phyloP scores from a whole-genome alignment of 2,329 filamentous ascomycete genomes.

The Didymosphaeria variabile region DNA sequence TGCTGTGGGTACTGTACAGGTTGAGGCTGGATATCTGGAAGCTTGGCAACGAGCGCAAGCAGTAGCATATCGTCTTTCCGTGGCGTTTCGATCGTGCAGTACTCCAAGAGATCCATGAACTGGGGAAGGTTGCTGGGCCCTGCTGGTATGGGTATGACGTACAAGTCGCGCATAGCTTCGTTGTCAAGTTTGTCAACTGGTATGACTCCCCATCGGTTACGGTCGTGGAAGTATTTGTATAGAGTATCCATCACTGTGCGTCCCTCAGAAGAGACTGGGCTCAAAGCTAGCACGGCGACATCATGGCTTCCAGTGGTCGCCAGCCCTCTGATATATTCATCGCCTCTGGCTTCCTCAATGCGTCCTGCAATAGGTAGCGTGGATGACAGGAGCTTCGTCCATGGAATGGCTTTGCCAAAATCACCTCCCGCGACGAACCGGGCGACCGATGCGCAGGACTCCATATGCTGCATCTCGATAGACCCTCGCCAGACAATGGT shows the following conservation, averaged over 20 bases:
- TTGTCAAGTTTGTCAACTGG: constrained; percentile 62
- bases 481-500: constrained; percentile 65
- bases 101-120: constrained; percentile 87
- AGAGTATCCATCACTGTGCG: constrained; percentile 74
- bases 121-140: constrained; percentile 76
- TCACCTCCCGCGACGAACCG: constrained; percentile 87
- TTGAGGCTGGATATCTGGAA: constrained; percentile 45
- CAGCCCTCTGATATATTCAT: constrained; percentile 89
- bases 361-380: constrained; percentile 77
- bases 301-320: constrained; percentile 85
- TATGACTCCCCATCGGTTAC: constrained; percentile 87
- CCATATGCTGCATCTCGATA: constrained; percentile 74
- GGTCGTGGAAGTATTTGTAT: constrained; percentile 86
- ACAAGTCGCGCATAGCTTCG: constrained; percentile 85
- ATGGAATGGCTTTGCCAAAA: constrained; percentile 71
- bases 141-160: constrained; percentile 84
- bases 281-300: constrained; percentile 80
- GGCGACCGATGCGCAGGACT: constrained; percentile 78
- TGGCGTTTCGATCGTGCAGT: constrained; percentile 78
- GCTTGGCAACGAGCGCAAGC: constrained; percentile 79
- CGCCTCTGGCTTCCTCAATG: constrained; percentile 82
- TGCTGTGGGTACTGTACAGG: constrained; percentile 33
- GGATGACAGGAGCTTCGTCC: constrained; percentile 78
- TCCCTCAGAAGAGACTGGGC: constrained; percentile 66
- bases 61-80: constrained; percentile 80